phyloP scores from a whole-genome alignment of 441 rosid species.

The Corymbia citriodora region DNA sequence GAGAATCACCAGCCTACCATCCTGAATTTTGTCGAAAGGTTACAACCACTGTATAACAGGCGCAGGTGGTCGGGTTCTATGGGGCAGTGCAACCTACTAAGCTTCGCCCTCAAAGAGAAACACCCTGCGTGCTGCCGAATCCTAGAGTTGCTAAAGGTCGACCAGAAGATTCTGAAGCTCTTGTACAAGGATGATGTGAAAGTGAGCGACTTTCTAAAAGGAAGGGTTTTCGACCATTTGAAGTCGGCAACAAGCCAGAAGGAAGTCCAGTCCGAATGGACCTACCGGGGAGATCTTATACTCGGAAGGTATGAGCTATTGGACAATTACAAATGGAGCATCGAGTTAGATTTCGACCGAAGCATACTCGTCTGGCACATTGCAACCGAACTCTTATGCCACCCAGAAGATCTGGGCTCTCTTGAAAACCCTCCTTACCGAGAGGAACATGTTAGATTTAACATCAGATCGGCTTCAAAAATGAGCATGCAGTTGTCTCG shows the following conservation, averaged over 20 bases:
- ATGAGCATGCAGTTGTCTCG: background rate
- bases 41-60: background rate
- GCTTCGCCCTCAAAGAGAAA: background rate
- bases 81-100: background rate
- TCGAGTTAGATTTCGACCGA: background rate
- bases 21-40: background rate
- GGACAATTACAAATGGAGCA: background rate
- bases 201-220: background rate
- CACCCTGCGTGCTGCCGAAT: background rate
- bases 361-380: background rate
- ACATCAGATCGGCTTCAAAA: too few species aligned
- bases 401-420: background rate
- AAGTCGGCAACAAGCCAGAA: background rate
- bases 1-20: background rate
- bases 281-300: background rate
- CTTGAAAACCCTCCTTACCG: background rate
- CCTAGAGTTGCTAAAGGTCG: background rate
- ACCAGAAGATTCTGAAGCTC: background rate
- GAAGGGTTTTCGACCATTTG: background rate
- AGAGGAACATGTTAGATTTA: too few species aligned
- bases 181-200: background rate
- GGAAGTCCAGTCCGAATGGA: background rate
- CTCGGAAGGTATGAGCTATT: background rate
- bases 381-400: background rate
- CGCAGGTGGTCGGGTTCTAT: background rate